These are phyloP conservation scores for Cladophialophora chaetospira DNA, from an alignment of 2,329 filamentous ascomycete species.

Conservation along the genomic window DNA sequence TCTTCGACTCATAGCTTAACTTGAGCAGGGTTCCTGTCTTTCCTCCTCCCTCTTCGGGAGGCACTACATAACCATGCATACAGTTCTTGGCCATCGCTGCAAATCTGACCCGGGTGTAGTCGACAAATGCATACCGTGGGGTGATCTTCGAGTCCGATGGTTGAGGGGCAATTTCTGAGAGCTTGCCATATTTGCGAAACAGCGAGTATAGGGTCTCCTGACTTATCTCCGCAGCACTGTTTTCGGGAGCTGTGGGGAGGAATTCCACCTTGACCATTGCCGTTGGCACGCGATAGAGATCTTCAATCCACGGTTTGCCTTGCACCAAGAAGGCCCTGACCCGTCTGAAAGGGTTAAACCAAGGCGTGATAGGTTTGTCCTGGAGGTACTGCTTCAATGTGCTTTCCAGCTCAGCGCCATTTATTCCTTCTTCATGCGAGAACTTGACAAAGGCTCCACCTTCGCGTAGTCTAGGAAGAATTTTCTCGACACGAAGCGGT, in stretches of 20 bases:
- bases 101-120: slow-evolving; percentile 72
- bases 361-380: slow-evolving; percentile 74
- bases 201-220: slow-evolving; percentile 85
- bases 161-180: slow-evolving; percentile 80
- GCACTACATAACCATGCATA: slow-evolving; percentile 78
- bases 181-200: slow-evolving; percentile 87
- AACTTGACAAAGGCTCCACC: slow-evolving; percentile 94
- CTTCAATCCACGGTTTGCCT: slow-evolving; percentile 91
- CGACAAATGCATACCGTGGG: slow-evolving; percentile 77
- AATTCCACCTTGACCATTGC: slow-evolving; percentile 81
- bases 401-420: slow-evolving; percentile 59
- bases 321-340: slow-evolving; percentile 73
- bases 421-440: slow-evolving; percentile 53
- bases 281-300: slow-evolving; percentile 80
- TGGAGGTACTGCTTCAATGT: slow-evolving; percentile 65
- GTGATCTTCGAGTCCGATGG: slow-evolving; percentile 81
- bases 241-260: slow-evolving; percentile 70
- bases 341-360: slow-evolving; percentile 80
- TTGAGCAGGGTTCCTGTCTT: slow-evolving; percentile 75
- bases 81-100: slow-evolving; percentile 91
- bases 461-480: slow-evolving; percentile 83
- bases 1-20: slow-evolving; percentile 78
- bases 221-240: slow-evolving; percentile 72
- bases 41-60: slow-evolving; percentile 70
- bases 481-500: slow-evolving; percentile 72